Conservation (phyloP, 306 rosid species). For the Acacia crassicarpa region DNA sequence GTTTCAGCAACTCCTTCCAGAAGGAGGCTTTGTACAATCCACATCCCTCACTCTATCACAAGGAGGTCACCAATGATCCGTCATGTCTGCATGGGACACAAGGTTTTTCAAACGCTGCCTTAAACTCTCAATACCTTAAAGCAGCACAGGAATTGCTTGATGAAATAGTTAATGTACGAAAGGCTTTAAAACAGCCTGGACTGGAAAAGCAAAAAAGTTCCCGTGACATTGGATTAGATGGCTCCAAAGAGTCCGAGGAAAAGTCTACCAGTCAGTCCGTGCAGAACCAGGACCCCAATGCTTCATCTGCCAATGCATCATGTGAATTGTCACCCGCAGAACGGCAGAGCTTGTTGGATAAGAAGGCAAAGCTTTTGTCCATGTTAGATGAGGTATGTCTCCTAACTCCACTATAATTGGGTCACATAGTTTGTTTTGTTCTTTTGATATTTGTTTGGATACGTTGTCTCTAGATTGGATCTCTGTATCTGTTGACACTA, state of each 20-base stretch:
- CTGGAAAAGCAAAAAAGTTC: constrained; percentile 49
- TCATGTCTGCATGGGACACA: constrained; percentile 38
- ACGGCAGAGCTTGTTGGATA: constrained; percentile 68
- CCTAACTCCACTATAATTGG: neutral
- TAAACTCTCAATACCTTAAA: constrained; percentile 61
- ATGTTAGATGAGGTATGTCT: constrained; percentile 82
- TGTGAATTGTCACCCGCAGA: constrained; percentile 62
- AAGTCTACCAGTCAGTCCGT: constrained; percentile 46
- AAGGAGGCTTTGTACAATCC: constrained; percentile 58
- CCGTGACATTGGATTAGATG: constrained; percentile 45
- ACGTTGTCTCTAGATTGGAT: neutral
- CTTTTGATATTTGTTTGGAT: neutral
- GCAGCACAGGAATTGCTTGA: constrained; percentile 83
- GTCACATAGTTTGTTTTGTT: neutral
- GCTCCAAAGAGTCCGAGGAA: constrained; percentile 61
- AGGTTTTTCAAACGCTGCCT: constrained; percentile 34
- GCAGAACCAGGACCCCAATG: constrained; percentile 48
- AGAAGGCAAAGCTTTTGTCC: constrained; percentile 72
- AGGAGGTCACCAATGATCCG: constrained; percentile 41
- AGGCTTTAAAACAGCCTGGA: constrained; percentile 66
- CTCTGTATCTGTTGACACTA: neutral
- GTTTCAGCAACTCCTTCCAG: constrained; percentile 31
- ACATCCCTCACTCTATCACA: constrained; percentile 35
- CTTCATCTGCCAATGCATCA: constrained; percentile 44
- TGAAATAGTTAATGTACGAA: constrained; percentile 72